Evolutionary conservation across 805 yeast species (phyloP).

Genomic region (Pichia membranifaciens): DNA sequence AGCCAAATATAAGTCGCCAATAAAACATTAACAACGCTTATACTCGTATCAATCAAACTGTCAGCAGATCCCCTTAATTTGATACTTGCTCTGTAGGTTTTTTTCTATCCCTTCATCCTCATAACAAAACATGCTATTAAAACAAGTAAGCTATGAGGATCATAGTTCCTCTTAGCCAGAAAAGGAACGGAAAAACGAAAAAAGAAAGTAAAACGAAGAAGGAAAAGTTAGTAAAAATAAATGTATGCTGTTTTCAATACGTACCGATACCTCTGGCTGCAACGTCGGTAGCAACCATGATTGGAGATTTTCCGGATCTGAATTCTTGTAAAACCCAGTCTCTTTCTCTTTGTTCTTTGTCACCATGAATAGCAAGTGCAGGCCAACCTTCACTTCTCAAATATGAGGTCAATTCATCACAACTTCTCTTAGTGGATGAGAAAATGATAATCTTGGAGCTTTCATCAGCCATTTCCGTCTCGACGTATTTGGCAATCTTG

Average conservation of each 20-base stretch:
- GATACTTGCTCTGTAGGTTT: no score
- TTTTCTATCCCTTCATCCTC: no score
- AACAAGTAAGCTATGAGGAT: no score
- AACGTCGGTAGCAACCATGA: conserved; percentile 99
- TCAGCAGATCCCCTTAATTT: no score
- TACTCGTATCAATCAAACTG: no score
- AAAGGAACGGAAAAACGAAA: neutral
- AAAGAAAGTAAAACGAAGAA: neutral
- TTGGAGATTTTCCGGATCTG: conserved; percentile 86
- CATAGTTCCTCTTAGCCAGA: no score
- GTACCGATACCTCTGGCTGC: conserved; percentile 99
- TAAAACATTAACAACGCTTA: no score
- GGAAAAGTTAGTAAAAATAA: conserved; percentile 14
- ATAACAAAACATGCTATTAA: no score
- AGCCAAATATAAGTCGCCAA: no score
- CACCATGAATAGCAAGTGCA: conserved; percentile 98
- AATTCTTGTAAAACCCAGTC: conserved; percentile 97
- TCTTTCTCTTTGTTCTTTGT: conserved; percentile 95
- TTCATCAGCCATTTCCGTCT: conserved; percentile 64
- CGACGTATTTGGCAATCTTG: conserved; percentile 76
- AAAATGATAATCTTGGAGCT: conserved; percentile 79
- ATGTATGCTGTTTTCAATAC: conserved; percentile 38
- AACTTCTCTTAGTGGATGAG: conserved; percentile 95
- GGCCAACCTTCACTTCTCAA: conserved; percentile 98
- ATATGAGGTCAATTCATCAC: conserved; percentile 89